Base-by-base conservation (phyloP, 2,329 filamentous ascomycete genomes). In the Venturia oleaginea region DNA sequence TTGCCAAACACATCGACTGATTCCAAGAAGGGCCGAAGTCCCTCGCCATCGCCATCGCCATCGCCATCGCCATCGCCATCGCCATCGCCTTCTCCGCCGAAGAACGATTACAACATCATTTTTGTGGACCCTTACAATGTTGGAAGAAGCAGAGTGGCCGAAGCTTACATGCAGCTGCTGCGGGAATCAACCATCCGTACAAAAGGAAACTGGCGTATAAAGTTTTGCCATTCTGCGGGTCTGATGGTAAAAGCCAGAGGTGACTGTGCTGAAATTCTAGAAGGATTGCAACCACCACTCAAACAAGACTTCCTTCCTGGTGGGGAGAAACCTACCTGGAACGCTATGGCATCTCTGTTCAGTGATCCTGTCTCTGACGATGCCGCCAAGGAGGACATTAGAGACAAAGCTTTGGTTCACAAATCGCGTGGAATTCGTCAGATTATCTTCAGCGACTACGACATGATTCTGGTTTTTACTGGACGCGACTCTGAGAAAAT, bases 81-180 rank as follows among this genome's bases (percentile, higher is more conserved):
- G 15, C 40, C 40, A 19, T 51, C 30, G 38, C 59, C 59, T 8
- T 32, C 27, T 3, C 40, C 43, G 10, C 24, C 43, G 22, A 48
- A 46, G n/a, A 42, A 64, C 13, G 57, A 60, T n/a, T 64, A 24
- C 62, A 64, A 30, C 17, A 59, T 64, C 62, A 64, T 59, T 15
- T 64, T 64, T 59, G 62, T 64, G 40, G 62, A 64, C 22, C 30
- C 46, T 24, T 30, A 55, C 40, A 64, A 64, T n/a, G 46, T 64
- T 19, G 48, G 48, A 27, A 32, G 62, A n/a, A 64, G 62, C 51
- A 42, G 24, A 42, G 51, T 59, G 6, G 62, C 62, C 40, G 62
- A 64, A 32, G 46, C 46, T 48, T 59, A 64, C 55, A 34, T 64
- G 15, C 7, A 64, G 32, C 62, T 64, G 19, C 27, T 64, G 30